Evolutionary conservation across 2,329 filamentous ascomycete genomes (phyloP).

Genomic region (Verticillium isaacii): DNA sequence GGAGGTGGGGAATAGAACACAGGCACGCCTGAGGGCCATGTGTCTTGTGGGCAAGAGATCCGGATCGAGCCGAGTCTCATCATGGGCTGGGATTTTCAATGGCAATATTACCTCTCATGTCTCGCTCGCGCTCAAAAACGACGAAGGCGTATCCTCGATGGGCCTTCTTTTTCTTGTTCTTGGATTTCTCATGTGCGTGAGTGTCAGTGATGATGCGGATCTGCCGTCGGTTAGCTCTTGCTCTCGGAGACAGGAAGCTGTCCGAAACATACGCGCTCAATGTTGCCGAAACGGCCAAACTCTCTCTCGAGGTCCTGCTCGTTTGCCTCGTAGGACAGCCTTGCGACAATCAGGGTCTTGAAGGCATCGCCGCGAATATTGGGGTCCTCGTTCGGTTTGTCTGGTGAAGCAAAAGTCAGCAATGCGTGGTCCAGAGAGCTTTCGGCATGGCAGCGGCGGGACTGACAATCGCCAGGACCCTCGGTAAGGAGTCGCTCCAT

Average conservation of each 20-base stretch:
- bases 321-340: constrained; percentile 83
- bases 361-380: constrained; percentile 92
- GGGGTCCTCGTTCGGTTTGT: constrained; percentile 77
- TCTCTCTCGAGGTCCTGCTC: constrained; percentile 89
- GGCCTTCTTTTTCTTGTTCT: constrained; percentile 69
- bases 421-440: neutral
- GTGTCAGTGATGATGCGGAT: constrained; percentile 84
- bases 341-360: constrained; percentile 88
- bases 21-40: constrained; percentile 38
- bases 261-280: constrained; percentile 68
- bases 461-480: constrained; percentile 49
- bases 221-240: constrained; percentile 36
- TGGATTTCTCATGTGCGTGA: constrained; percentile 61
- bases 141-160: constrained; percentile 94
- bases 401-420: constrained; percentile 34
- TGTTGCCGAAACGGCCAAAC: constrained; percentile 88
- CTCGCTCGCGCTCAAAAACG: constrained; percentile 93
- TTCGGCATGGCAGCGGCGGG: neutral
- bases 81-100: constrained; percentile 4
- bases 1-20: constrained; percentile 28
- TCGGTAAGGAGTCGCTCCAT: constrained; percentile 60
- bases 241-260: neutral
- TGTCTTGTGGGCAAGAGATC: constrained; percentile 27
- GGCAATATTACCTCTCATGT: constrained; percentile 90
- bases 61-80: constrained; percentile 6